phyloP scores from a whole-genome alignment of 106 monocot species.

The Dioscorea dumetorum region DNA sequence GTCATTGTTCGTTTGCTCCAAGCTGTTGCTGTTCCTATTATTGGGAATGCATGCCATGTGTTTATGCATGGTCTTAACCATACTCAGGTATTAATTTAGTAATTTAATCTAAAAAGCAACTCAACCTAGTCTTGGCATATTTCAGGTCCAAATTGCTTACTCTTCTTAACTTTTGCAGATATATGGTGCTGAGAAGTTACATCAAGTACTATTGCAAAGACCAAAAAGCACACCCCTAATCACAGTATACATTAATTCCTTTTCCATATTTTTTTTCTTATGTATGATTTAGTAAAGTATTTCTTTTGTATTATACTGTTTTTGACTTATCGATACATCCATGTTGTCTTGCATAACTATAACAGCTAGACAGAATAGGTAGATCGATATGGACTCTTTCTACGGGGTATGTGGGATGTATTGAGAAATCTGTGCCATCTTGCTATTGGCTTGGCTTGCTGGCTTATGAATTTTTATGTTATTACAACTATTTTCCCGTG shows the following conservation, averaged over 20 bases:
- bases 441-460: too few species aligned
- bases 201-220: slow-evolving; percentile 53
- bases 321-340: too few species aligned
- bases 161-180: slow-evolving; percentile 29
- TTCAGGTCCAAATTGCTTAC: neutral
- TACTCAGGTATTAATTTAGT: slow-evolving; percentile 44
- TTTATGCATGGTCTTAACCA: slow-evolving; percentile 91
- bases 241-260: slow-evolving; percentile 39
- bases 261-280: neutral
- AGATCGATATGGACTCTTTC: neutral
- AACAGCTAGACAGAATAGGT: neutral
- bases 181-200: slow-evolving; percentile 78
- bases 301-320: neutral
- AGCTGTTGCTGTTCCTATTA: slow-evolving; percentile 67
- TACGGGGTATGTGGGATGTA: neutral
- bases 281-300: neutral
- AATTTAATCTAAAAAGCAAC: too few species aligned
- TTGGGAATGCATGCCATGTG: slow-evolving; percentile 78
- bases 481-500: too few species aligned
- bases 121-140: neutral
- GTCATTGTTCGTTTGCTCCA: slow-evolving; percentile 48
- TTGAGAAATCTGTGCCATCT: too few species aligned
- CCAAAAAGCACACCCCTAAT: slow-evolving; percentile 67
- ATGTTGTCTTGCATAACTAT: too few species aligned
- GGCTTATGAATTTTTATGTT: too few species aligned